phyloP scores from a whole-genome alignment of 202 grass and related monocot genomes.

The Schoenoplectus tabernaemontani region DNA sequence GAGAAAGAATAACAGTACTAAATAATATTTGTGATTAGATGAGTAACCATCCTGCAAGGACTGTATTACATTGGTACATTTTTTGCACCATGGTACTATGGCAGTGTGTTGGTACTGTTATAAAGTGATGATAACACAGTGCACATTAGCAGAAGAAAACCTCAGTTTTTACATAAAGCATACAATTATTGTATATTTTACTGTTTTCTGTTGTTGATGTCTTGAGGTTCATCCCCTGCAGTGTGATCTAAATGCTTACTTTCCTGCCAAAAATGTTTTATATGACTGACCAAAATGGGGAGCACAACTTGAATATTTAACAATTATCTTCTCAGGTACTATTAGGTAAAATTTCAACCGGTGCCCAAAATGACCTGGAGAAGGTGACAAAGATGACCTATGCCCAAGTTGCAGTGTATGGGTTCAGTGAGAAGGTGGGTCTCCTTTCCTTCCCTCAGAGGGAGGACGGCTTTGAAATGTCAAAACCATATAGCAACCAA shows the following conservation, averaged over 20 bases:
- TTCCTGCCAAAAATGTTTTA: not conserved
- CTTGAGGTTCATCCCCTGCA: not conserved
- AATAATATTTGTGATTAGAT: not conserved
- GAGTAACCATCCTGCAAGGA: not conserved
- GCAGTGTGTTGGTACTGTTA: not conserved
- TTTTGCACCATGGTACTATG: not conserved
- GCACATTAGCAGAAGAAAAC: not conserved
- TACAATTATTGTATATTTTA: not conserved
- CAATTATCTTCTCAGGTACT: conserved; percentile 45
- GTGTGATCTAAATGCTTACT: not conserved
- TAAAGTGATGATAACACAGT: not conserved
- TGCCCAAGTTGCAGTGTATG: conserved; percentile 78
- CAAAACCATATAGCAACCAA: conserved; percentile 60
- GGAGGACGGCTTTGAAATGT: conserved; percentile 55
- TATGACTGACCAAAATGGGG: not conserved
- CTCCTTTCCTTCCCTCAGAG: conserved; percentile 83
- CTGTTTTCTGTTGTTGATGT: not conserved
- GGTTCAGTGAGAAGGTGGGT: conserved; percentile 91
- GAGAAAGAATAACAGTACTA: not conserved
- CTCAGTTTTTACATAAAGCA: not conserved
- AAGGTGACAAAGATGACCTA: conserved; percentile 94
- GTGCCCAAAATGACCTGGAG: conserved; percentile 89
- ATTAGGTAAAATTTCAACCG: conserved; percentile 73
- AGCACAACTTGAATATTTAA: not conserved
- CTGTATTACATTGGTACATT: not conserved